Percentiles rank a stretch among this genome's conserved stretches.
Conservation (phyloP, 2,329 filamentous ascomycete species). For the Penicillium thymicola region DNA sequence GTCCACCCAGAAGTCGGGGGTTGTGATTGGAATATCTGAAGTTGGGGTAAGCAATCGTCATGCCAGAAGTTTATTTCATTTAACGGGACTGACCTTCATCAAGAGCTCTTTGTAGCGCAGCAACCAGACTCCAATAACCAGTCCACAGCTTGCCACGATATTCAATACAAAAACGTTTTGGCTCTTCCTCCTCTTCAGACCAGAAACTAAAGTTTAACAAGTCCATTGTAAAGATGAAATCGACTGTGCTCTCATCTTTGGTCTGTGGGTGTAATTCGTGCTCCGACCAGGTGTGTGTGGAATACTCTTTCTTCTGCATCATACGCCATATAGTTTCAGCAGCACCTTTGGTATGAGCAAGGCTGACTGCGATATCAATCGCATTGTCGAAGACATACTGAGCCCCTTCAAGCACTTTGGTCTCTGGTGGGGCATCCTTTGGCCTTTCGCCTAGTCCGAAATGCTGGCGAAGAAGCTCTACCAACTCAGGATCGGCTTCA, state of each 20-base stretch:
- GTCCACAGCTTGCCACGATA: conserved; percentile 83
- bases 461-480: conserved; percentile 80
- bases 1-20: conserved; percentile 79
- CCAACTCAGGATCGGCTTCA: conserved; percentile 81
- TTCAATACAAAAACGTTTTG: conserved; percentile 73
- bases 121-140: conserved; percentile 92
- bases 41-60: neutral
- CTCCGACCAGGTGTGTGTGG: conserved; percentile 78
- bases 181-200: conserved; percentile 65
- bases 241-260: conserved; percentile 74
- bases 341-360: conserved; percentile 75
- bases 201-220: conserved; percentile 96
- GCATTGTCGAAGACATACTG: conserved; percentile 88
- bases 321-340: conserved; percentile 73
- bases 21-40: conserved; percentile 80
- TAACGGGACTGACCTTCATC: conserved; percentile 66
- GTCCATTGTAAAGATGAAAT: conserved; percentile 98
- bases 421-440: conserved; percentile 62
- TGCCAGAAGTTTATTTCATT: neutral
- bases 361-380: conserved; percentile 87
- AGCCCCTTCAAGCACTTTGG: conserved; percentile 75
- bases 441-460: conserved; percentile 59
- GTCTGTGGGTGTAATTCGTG: conserved; percentile 86
- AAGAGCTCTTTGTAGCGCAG: conserved; percentile 77
- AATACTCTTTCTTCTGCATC: conserved; percentile 83